Conservation (phyloP, 176 grass and related monocot species). For the Aegilops sharonensis region DNA sequence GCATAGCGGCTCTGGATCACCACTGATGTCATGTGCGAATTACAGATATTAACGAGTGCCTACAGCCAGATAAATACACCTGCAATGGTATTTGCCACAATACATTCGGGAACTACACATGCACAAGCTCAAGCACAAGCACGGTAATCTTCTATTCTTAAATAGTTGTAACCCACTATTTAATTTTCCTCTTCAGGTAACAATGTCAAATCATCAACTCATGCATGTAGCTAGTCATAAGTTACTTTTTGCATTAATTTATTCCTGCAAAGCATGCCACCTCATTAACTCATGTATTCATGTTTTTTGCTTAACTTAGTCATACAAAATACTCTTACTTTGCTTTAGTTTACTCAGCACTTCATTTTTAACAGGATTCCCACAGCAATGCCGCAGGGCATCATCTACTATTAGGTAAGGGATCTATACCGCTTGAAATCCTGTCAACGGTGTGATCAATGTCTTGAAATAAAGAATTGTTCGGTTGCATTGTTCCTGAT, state of each 20-base stretch:
- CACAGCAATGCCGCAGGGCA: too few relatives aligned
- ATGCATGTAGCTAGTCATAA: too few relatives aligned
- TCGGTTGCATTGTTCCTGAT: background rate
- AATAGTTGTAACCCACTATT: too few relatives aligned
- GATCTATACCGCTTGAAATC: background rate
- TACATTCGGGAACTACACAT: background rate
- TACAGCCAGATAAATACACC: constrained; percentile 5
- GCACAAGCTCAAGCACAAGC: background rate
- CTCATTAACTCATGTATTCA: too few relatives aligned
- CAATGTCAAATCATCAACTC: too few relatives aligned
- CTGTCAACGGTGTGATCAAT: background rate
- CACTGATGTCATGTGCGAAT: background rate
- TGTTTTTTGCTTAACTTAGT: too few relatives aligned
- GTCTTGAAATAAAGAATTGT: background rate
- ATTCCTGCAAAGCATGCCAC: too few relatives aligned
- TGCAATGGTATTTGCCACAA: constrained; percentile 22
- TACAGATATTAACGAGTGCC: constrained; percentile 22
- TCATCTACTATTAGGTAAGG: background rate
- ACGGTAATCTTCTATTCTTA: background rate
- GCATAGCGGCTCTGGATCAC: background rate
- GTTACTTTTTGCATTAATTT: too few relatives aligned
- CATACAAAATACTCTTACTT: too few relatives aligned
- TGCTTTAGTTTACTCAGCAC: too few relatives aligned
- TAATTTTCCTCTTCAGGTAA: too few relatives aligned
- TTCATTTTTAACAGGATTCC: too few relatives aligned